phyloP scores from a whole-genome alignment of 495 filamentous ascomycete genomes.

The Podospora bellae-mahoneyi region DNA sequence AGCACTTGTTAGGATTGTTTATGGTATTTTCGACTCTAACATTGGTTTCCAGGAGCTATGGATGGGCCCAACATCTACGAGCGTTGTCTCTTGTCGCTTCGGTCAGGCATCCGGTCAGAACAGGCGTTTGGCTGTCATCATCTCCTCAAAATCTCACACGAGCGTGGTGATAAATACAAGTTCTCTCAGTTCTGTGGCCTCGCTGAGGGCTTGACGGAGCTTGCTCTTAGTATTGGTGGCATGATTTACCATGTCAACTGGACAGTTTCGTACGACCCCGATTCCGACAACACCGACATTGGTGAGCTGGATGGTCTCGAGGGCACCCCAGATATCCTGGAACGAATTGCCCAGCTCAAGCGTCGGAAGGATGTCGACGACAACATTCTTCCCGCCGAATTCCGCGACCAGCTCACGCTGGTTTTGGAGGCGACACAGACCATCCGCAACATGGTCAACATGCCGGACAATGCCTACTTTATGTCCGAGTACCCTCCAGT shows the following conservation, averaged over 20 bases:
- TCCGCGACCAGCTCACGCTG: constrained; percentile 64
- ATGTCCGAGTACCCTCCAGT: constrained; percentile 68
- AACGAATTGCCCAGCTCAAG: constrained; percentile 57
- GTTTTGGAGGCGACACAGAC: constrained; percentile 85
- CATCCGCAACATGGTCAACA: constrained; percentile 87
- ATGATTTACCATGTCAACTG: constrained; percentile 81
- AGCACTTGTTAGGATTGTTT: neutral
- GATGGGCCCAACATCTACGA: constrained; percentile 85
- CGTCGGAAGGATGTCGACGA: constrained; percentile 55
- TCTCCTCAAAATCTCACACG: constrained; percentile 90
- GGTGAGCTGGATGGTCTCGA: constrained; percentile 69
- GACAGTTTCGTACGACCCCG: constrained; percentile 67
- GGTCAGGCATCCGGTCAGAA: constrained; percentile 74
- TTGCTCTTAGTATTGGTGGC: constrained; percentile 66
- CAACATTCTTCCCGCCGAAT: constrained; percentile 69
- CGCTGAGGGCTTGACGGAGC: constrained; percentile 82
- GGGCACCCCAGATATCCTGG: constrained; percentile 71
- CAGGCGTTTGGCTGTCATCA: constrained; percentile 87
- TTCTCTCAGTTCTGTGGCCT: constrained; percentile 89
- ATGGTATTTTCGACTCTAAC: constrained; percentile 18
- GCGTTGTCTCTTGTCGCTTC: constrained; percentile 73
- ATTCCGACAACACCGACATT: constrained; percentile 46
- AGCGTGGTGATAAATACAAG: constrained; percentile 90
- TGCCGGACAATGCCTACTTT: constrained; percentile 82
- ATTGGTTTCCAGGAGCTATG: constrained; percentile 48